Conservation (phyloP, 352 stramenopile genomes). For the Phytophthora constricta region DNA sequence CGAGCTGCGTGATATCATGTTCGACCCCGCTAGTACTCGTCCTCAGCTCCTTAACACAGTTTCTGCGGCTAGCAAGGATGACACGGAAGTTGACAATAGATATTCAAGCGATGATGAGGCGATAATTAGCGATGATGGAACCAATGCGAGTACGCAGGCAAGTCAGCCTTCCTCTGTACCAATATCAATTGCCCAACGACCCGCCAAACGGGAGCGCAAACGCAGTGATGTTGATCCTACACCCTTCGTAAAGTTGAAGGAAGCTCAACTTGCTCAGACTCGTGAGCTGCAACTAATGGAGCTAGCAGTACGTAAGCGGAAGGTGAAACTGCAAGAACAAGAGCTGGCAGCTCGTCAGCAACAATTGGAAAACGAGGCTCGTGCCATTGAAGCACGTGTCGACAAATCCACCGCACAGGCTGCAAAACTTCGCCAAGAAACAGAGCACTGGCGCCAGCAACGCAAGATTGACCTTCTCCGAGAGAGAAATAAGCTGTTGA, state of each 20-base stretch:
- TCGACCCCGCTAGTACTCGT: not conserved
- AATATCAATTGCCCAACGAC: not conserved
- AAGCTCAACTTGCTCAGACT: constrained; percentile 4
- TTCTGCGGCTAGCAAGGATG: not conserved
- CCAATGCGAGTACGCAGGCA: not conserved
- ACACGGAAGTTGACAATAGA: not conserved
- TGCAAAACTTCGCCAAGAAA: constrained; percentile 10
- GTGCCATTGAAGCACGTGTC: not conserved
- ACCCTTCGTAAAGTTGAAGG: constrained; percentile 4
- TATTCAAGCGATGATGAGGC: not conserved
- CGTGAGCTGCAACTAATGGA: not conserved
- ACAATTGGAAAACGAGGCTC: constrained; percentile 10
- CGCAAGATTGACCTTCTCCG: constrained; percentile 19
- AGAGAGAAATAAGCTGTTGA: constrained; percentile 11
- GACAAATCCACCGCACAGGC: constrained; percentile 14
- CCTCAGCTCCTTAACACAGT: not conserved
- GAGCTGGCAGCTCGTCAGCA: not conserved
- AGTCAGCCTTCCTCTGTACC: not conserved
- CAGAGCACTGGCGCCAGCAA: constrained; percentile 11
- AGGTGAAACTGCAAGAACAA: not conserved
- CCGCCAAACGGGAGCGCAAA: not conserved
- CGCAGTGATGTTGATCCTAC: not conserved
- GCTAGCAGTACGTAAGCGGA: constrained; percentile 1
- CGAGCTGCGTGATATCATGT: constrained; percentile 11
- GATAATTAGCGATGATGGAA: not conserved